Evolutionary conservation across 2,329 filamentous ascomycete genomes (phyloP).

Genomic region (Phialocephala sp.): DNA sequence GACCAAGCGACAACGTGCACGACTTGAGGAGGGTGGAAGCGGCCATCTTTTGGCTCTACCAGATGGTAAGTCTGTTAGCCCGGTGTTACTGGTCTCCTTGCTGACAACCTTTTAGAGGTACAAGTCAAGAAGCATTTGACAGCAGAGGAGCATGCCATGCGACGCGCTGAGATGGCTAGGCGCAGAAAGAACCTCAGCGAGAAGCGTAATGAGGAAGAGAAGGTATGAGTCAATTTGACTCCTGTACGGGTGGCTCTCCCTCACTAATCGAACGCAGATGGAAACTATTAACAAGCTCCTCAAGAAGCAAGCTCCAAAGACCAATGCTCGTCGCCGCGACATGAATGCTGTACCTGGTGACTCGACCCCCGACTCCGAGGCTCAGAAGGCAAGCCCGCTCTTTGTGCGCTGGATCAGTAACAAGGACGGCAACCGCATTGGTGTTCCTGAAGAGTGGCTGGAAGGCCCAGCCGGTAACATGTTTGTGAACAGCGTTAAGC

Average conservation of each 20-base stretch:
- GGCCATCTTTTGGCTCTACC: constrained; percentile 49
- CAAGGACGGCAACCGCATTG: constrained; percentile 65
- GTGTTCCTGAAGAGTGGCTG: constrained; percentile 72
- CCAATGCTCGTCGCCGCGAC: constrained; percentile 55
- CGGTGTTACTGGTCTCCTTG: not conserved
- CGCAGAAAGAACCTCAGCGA: constrained; percentile 76
- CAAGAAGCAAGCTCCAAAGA: constrained; percentile 83
- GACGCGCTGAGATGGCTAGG: constrained; percentile 75
- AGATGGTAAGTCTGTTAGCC: constrained; percentile 43
- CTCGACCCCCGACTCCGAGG: constrained; percentile 54
- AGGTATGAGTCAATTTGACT: constrained; percentile 51
- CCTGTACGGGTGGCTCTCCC: not conserved
- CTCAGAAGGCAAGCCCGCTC: constrained; percentile 59
- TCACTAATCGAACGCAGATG: constrained; percentile 59
- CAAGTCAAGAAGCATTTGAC: constrained; percentile 76
- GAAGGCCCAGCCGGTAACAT: constrained; percentile 64
- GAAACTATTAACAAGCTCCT: constrained; percentile 91
- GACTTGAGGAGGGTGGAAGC: constrained; percentile 56
- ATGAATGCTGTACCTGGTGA: constrained; percentile 46
- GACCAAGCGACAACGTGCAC: constrained; percentile 71
- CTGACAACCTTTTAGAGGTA: constrained; percentile 53
- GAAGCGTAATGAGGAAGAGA: constrained; percentile 80
- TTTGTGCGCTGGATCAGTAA: constrained; percentile 76
- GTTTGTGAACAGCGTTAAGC: constrained; percentile 51
- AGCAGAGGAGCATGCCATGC: constrained; percentile 75